These are phyloP conservation scores for Tuber umbilicatum DNA, from an alignment of 495 filamentous ascomycete genomes.

Conservation along the genomic window DNA sequence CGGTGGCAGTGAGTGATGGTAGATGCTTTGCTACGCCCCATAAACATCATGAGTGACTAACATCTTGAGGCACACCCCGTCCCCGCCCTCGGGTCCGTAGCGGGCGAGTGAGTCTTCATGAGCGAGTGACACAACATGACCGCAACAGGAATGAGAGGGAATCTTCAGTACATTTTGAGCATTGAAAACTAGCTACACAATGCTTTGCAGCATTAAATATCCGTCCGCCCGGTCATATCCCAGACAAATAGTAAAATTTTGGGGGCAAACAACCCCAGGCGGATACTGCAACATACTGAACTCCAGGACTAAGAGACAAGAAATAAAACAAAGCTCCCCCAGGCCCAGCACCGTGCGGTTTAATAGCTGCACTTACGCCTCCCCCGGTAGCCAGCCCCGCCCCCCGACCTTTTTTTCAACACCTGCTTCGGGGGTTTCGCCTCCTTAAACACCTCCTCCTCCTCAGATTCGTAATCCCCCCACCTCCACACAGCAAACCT, in stretches of 20 bases:
- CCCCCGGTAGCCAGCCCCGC: not conserved
- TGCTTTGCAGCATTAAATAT: not conserved
- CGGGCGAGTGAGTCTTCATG: not conserved
- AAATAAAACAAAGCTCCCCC: not conserved
- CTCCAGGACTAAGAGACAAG: not conserved
- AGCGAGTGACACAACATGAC: not conserved
- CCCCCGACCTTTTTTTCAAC: not conserved
- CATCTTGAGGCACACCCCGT: not conserved
- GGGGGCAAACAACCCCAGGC: not conserved
- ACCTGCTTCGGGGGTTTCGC: not conserved
- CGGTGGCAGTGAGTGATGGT: not conserved
- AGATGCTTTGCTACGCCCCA: not conserved
- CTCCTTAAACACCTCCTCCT: constrained; percentile 1
- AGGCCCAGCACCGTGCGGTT: not conserved
- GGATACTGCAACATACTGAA: not conserved
- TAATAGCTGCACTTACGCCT: not conserved
- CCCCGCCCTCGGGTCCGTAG: not conserved
- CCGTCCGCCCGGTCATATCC: not conserved
- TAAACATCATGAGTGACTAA: not conserved
- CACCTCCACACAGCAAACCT: not conserved
- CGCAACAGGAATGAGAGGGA: not conserved
- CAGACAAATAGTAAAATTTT: not conserved
- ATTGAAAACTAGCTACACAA: not conserved
- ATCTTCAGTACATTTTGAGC: not conserved
- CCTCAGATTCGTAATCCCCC: constrained; percentile 2